Base-by-base conservation (phyloP, 2,329 filamentous ascomycete genomes). In the Colletotrichum musicola region DNA sequence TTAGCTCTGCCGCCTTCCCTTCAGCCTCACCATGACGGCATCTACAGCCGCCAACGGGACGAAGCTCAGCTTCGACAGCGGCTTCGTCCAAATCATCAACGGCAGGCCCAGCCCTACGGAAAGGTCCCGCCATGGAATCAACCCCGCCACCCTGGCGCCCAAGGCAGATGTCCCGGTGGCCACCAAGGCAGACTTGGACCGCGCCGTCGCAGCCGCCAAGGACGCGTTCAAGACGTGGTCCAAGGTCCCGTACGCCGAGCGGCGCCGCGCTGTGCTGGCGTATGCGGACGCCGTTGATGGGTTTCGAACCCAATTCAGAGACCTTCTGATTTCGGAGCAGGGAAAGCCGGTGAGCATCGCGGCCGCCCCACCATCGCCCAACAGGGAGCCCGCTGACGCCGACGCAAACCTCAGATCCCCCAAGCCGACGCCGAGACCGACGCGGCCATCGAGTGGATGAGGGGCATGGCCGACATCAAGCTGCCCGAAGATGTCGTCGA, bases 81-180 rank as follows among this genome's bases (percentile, higher is more conserved):
- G 10, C 7, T 65, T 61, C 30, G 56, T 65, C 6, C 62, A 65
- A 4, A 54, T 85, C 58, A 82, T 88, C 69, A 81, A 86, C 68
- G 85, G 84, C 62, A 76, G 85, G 75, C 75, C 82, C 62, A 77
- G 77, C 13, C 73, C 79, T 9, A 84, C 83, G 1, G 72, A 78
- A 22, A 73, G 79, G 53, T 85, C 81, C 9, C 81, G 84, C 61
- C 81, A 82, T 72, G 81, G 82, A 27, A 78, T 87, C 72, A 87
- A 88, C 74, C 86, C 86, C 0, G 77, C 85, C 3, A 87, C 81
- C 13, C 76, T 80, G 18, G 75, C 84, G 67, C 77, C 82, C 20
- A 84, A 85, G 54, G 81, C 83, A 22, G 50, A 76, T 7, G 71
- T 72, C 6, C 77, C 77, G 7, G 70, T 78, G 2, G 72, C 77